Evolutionary conservation across 768 basidiomycete genomes (phyloP), one percentile per base, ranked within the genome.

Genomic region (Cytidiella melzeri): DNA sequence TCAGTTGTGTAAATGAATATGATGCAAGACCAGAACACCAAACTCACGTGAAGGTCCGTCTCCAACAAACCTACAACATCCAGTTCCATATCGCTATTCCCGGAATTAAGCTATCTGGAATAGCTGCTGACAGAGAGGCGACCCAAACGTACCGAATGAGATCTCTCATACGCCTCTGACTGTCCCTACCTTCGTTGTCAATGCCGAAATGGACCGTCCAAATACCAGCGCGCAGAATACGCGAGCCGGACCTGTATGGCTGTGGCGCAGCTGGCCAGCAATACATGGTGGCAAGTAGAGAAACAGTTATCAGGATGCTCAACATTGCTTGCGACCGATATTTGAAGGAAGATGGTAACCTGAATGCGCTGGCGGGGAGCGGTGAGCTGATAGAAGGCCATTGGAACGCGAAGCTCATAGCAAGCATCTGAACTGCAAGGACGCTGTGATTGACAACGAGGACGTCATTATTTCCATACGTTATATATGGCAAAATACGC

Each of bases 171-270:
- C 82, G 70, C 37, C 75, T 64, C 62, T 87, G 86, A 59, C 86
- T 88, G 56, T 90, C 87, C 52, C 78, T 64, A 2, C 87, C 83
- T 38, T 76, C 79, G 54, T 87, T 81, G 64, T 91, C 80, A 18
- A 83, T 70, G 0, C 92, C 92, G 61, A 95, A 95, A 64, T 95
- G 92, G 21, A 95, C 74, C 0, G 92, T 91, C 92, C 91, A 94
- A 24, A 94, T 90, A 3, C 87, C 92, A 4, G 86, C 83, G 18
- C 81, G 84, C 38, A 92, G 69, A n/a, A 87, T 73, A 25, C 86
- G 71, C 13, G 81, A 73, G 3, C 78, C 80, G 23, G 80, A 67
- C 47, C 80, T 80, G 65, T 79, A 81, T 3, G 87, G 83, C 21
- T 61, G 65, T 0, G 82, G 78, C 0, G 59, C 47, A 1, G 64